Base-by-base conservation (phyloP, 225 moss, liverwort and hornwort genomes). In the Pseudoscleropodium purum region DNA sequence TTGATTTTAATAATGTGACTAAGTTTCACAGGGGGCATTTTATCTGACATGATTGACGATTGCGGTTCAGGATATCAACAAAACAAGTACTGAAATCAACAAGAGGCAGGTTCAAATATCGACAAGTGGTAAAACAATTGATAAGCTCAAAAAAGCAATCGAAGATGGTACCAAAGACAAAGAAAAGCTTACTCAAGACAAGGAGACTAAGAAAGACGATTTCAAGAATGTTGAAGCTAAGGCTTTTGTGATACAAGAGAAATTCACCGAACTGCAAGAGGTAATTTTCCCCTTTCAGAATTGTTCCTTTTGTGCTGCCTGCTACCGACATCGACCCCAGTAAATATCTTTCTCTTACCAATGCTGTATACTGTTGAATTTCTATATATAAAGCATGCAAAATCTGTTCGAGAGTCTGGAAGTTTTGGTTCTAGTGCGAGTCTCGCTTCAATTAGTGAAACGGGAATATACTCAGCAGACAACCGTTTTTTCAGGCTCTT, bases 41-140 rank as follows among this genome's bases (percentile, higher is more conserved):
- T 30, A 47, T 83, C 63, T 91, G 88, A 88, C 81, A 70, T 79
- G 49, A 67, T 84, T 75, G 81, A 80, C 69, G 84, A 84, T 76
- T 66, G 92, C 78, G 84, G 77, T 89, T 85, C 91, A 99, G 99
- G 97, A 99, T 84, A 96, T 97, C 56, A 97, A 96, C 84, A 93
- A 94, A 91, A 95, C 94, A 49, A 94, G 96, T 82, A 93, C 96
- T 34, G 94, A 95, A 79, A 94, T 99, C 86, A 97, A 97, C 89
- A 95, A 92, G 88, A 99, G 95, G 88, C 96, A 97, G 88, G 99
- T 99, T 75, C 97, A 93, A 88, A 92, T 97, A 89, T 93, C 94
- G 51, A 96, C 95, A 45, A 94, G 96, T 81, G 89, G 93, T 85
- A 97, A 95, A 84, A 95, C 96, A 41, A 91, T 97, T 37, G 85